Percentiles rank a stretch among this genome's conserved stretches.
Evolutionary conservation across 495 filamentous ascomycete species (phyloP).

Genomic region (Hyaloscypha hepaticicola): DNA sequence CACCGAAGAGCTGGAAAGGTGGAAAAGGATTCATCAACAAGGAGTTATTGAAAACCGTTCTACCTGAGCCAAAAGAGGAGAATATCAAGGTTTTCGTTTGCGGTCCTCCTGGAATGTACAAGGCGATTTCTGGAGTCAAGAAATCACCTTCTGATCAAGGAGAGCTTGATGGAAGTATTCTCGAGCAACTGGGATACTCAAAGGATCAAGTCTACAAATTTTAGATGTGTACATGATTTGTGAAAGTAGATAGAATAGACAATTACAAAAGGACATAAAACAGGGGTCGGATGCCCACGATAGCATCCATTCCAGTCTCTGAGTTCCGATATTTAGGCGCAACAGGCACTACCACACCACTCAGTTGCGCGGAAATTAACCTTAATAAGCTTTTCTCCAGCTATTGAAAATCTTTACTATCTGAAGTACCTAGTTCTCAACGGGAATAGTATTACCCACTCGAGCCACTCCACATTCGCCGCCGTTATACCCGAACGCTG

Average conservation of each 20-base stretch:
- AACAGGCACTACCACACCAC: too few species aligned
- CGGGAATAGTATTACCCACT: background rate
- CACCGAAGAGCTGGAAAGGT: conserved; percentile 76
- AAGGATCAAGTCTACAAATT: conserved; percentile 99
- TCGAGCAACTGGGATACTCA: conserved; percentile 89
- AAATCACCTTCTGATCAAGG: conserved; percentile 89
- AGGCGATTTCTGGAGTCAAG: conserved; percentile 86
- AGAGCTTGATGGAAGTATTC: conserved; percentile 68
- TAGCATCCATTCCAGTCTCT: background rate
- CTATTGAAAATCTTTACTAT: background rate
- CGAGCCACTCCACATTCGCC: background rate
- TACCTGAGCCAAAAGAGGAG: conserved; percentile 83
- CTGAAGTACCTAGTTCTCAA: background rate
- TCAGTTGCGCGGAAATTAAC: too few species aligned
- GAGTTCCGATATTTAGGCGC: background rate
- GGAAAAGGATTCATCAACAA: conserved; percentile 78
- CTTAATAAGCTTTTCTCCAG: background rate
- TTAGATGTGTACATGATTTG: conserved; percentile 44
- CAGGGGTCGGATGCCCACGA: background rate
- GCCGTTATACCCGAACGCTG: background rate
- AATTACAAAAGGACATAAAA: background rate
- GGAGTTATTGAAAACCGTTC: conserved; percentile 86
- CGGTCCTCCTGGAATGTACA: conserved; percentile 90
- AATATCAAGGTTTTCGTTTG: conserved; percentile 94
- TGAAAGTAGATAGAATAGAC: conserved; percentile 23